phyloP scores from a whole-genome alignment of 192 early-diverging fungal genomes.

The Coemansia furcata region DNA sequence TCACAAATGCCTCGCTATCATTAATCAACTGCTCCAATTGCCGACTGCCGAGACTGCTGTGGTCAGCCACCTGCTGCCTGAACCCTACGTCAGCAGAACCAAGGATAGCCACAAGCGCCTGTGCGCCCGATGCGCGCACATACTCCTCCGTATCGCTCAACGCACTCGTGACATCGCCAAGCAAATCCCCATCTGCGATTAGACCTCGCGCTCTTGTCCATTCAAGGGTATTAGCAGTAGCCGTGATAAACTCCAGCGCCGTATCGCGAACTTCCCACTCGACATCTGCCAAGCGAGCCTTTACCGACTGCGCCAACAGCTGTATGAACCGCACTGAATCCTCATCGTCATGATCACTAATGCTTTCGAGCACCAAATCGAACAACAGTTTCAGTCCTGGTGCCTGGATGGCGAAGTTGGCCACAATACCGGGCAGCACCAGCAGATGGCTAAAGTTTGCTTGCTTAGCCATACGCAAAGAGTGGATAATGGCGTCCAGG shows the following conservation, averaged over 20 bases:
- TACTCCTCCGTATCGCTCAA: constrained; percentile 42
- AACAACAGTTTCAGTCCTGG: constrained; percentile 31
- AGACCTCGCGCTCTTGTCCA: not conserved
- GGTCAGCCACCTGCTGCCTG: not conserved
- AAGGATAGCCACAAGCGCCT: constrained; percentile 15
- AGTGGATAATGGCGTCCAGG: constrained; percentile 13
- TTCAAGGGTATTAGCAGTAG: not conserved
- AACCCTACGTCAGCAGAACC: not conserved
- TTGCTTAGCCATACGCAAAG: constrained; percentile 16
- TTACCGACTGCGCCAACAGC: constrained; percentile 3
- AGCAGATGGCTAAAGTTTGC: constrained; percentile 3
- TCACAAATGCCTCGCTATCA: constrained; percentile 51
- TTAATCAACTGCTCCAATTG: constrained; percentile 8
- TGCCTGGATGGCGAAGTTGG: constrained; percentile 33
- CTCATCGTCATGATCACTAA: not conserved
- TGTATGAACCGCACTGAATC: not conserved
- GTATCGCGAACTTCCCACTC: constrained; percentile 50
- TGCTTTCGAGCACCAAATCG: constrained; percentile 19
- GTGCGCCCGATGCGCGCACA: constrained; percentile 39
- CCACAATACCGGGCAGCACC: constrained; percentile 10
- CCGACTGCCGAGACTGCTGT: not conserved
- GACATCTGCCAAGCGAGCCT: constrained; percentile 29
- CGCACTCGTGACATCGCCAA: constrained; percentile 14
- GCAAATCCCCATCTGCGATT: not conserved
- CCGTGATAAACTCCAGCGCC: constrained; percentile 31